Base-by-base conservation (phyloP, 345 rosid genomes). In the Murraya paniculata region DNA sequence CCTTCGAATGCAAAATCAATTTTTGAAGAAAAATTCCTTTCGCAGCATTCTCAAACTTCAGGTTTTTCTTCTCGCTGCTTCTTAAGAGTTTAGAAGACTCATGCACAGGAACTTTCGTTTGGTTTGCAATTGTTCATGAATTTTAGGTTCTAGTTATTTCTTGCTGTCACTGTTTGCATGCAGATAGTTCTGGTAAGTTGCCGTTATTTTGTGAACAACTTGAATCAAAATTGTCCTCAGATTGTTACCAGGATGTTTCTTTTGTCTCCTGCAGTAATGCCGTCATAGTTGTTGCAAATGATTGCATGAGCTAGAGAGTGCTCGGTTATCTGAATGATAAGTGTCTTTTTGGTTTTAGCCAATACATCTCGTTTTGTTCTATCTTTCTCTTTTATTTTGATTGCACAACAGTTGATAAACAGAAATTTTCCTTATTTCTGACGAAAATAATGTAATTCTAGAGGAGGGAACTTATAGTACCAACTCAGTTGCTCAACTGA, bases 11-110 rank as follows among this genome's bases (percentile, higher is more conserved):
- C 91, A 30, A 92, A 90, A 84, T 90, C 98, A 78, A 86, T 90
- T 68, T 92, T 96, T 78, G 99, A 94, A 90, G 99, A 96, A 86
- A 96, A 94, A 82, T 96, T 94, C 77, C 93, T 96, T 82, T 89
- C 99, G 6, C 98, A 92, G 82, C 93, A 93, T 81, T 90, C 89
- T 72, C 98, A 93, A 82, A 93, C 89, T 85, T 94, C 99, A 91
- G 99, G 99, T 96, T 81, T 82, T 82, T 86, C 77, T 76, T 64
- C 70, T 76, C 73, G 18, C 18, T 60, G 16, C 68, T 69, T 68
- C 57, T 55, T 24, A 39, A 59, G 57, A n/a, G 27, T 74, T 78
- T 78, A 58, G 7, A 31, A 16, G 24, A 33, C 16, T 22, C 30
- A 36, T 55, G 48, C 33, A 28, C 39, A 36, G 55, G 69, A 61